Percentiles rank a stretch among this genome's conserved stretches.
Evolutionary conservation across 352 stramenopile genomes (phyloP).

Genomic region (Globisporangium rhizosaccharum): DNA sequence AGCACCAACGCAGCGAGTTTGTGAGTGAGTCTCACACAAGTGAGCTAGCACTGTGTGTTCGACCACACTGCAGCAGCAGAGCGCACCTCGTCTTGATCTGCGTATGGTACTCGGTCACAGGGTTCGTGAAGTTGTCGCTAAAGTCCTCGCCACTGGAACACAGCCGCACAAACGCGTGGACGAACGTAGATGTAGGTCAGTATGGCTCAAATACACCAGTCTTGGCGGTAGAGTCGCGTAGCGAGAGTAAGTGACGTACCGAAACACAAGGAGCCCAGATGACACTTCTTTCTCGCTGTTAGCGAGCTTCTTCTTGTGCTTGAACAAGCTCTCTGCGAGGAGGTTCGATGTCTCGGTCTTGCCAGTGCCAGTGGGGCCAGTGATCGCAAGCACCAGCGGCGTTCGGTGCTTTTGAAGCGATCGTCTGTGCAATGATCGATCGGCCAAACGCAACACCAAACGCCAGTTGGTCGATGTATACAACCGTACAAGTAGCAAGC

Average conservation of each 20-base stretch:
- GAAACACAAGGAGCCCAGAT: conserved; percentile 47
- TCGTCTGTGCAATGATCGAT: conserved; percentile 18
- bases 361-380: conserved; percentile 84
- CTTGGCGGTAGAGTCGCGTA: not conserved
- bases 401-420: conserved; percentile 48
- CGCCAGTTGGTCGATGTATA: no score
- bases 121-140: conserved; percentile 78
- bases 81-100: conserved; percentile 75
- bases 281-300: conserved; percentile 65
- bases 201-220: no score
- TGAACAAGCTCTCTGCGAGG: conserved; percentile 80
- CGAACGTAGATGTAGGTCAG: no score
- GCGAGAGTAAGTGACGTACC: conserved; percentile 3
- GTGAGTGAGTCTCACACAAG: not conserved
- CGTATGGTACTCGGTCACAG: conserved; percentile 76
- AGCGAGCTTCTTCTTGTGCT: conserved; percentile 61
- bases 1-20: not conserved
- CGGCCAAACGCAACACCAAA: no score
- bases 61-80: not conserved
- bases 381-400: conserved; percentile 85
- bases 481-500: no score
- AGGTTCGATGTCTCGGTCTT: conserved; percentile 89
- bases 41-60: not conserved
- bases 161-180: not conserved
- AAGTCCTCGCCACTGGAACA: conserved; percentile 73